Conservation (phyloP, 768 basidiomycete species). For the Symmetrospora coprosmae region DNA sequence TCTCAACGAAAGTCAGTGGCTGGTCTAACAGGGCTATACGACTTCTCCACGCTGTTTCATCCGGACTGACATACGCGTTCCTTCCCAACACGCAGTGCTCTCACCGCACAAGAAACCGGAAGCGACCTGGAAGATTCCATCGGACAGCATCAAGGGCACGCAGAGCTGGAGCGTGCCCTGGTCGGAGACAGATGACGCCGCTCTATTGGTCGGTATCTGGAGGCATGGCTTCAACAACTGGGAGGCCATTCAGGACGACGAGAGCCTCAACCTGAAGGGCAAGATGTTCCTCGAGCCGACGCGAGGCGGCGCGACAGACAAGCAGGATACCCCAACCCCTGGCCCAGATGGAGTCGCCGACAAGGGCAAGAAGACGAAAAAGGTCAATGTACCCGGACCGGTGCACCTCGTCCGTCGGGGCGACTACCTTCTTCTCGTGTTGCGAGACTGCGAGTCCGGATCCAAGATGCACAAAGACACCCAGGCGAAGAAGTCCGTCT, state of each 20-base stretch:
- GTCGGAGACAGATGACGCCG: slow-evolving; percentile 80
- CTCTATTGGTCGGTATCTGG: slow-evolving; percentile 86
- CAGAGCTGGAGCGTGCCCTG: slow-evolving; percentile 94
- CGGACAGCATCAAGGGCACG: slow-evolving; percentile 83
- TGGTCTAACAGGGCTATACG: not conserved
- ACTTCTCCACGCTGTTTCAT: not conserved
- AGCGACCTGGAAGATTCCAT: slow-evolving; percentile 77
- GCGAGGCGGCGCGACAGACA: slow-evolving; percentile 52
- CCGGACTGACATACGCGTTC: not conserved
- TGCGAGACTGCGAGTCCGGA: slow-evolving; percentile 48
- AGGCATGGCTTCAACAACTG: slow-evolving; percentile 90
- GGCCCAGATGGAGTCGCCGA: no score
- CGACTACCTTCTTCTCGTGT: slow-evolving; percentile 71
- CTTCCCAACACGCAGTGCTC: not conserved
- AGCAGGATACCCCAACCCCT: slow-evolving; percentile 1
- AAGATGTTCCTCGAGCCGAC: slow-evolving; percentile 98
- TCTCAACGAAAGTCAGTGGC: slow-evolving; percentile 48
- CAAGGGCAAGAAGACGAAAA: slow-evolving; percentile 43
- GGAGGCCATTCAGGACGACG: slow-evolving; percentile 86
- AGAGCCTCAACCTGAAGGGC: slow-evolving; percentile 62
- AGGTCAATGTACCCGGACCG: slow-evolving; percentile 77
- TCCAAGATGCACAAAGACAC: slow-evolving; percentile 1
- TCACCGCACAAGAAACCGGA: slow-evolving; percentile 41
- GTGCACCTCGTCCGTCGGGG: slow-evolving; percentile 95
- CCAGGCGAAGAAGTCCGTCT: not conserved